A percentile compares a stretch with the other conserved stretches of the same genome.
phyloP scores from a whole-genome alignment of 225 moss, liverwort and hornwort species.

The Anthoceros angustus region DNA sequence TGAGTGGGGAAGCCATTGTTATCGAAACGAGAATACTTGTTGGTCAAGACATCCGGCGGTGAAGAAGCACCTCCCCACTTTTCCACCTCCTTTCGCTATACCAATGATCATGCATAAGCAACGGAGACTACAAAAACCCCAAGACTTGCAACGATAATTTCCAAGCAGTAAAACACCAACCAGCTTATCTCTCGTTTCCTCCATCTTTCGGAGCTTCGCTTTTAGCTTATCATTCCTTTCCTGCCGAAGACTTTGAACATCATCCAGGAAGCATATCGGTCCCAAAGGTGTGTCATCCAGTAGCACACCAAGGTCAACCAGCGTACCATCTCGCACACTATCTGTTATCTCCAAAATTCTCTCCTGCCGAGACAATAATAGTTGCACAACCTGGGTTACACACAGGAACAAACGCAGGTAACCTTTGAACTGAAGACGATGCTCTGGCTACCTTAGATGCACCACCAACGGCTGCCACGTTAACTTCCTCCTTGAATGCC shows the following conservation, averaged over 20 bases:
- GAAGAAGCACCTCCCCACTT: constrained; percentile 38
- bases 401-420: neutral
- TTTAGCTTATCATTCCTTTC: constrained; percentile 68
- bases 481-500: neutral
- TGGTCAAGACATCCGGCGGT: constrained; percentile 38
- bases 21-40: constrained; percentile 54
- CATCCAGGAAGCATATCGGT: constrained; percentile 58
- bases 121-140: too few relatives aligned
- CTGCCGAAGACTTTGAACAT: constrained; percentile 34
- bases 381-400: constrained; percentile 18
- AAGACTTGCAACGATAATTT: too few relatives aligned
- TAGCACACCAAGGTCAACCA: constrained; percentile 68
- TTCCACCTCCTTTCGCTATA: constrained; percentile 51
- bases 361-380: constrained; percentile 19
- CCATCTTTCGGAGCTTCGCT: constrained; percentile 39
- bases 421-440: neutral
- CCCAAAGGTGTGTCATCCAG: constrained; percentile 47
- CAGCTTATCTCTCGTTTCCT: constrained; percentile 37
- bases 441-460: constrained; percentile 28
- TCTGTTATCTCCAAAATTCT: constrained; percentile 55
- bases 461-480: constrained; percentile 17
- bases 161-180: constrained; percentile 1
- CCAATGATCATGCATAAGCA: neutral
- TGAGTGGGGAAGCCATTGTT: constrained; percentile 57
- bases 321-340: constrained; percentile 48